Base-by-base conservation (phyloP, 2,329 filamentous ascomycete species). In the Aspergillus proliferans region DNA sequence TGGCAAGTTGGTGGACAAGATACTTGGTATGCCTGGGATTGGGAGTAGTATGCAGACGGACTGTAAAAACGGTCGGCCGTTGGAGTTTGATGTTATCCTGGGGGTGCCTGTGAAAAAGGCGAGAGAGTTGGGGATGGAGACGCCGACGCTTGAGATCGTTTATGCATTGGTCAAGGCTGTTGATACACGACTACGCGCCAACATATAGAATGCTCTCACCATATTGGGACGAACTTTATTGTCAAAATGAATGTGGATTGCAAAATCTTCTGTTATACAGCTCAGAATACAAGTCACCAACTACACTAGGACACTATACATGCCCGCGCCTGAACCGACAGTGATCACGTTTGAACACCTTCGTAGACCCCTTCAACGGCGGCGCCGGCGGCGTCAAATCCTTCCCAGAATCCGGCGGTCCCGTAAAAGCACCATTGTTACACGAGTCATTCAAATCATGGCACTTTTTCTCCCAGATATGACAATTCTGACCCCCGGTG, bases 381-480 rank as follows among this genome's bases (percentile, higher is more conserved):
- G 47, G 45, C n/a, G 46, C 30, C 5, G 24, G 15, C 1, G 65
- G 65, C 2, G 64, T 71, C 7, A 76, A 56, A 30, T 61, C 63
- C 59, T 72, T 65, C 47, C 65, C 70, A 54, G 68, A 66, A 56
- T 73, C 68, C 0, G 72, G 71, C 5, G 74, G 74, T 1, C 73
- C 74, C 15, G 64, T 62, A 56, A 65, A 75, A 52, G 72, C 64
- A 8, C 63, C 64, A 10, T 66, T 65, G 4, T 54, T 66, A 64
- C 76, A 78, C 22, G 60, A 56, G 12, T 65, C 60, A 36, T 72
- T 62, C 52, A 77, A 67, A 18, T 49, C 63, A 40, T 66, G 64
- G 69, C 86, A 89, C 69, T 84, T 85, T 10, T 67, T 62, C 59
- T 82, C 77, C 82, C 82, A 88, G 30, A 77, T 68, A 43, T 75